phyloP scores from a whole-genome alignment of 352 stramenopile genomes.

The Globisporangium solare region DNA sequence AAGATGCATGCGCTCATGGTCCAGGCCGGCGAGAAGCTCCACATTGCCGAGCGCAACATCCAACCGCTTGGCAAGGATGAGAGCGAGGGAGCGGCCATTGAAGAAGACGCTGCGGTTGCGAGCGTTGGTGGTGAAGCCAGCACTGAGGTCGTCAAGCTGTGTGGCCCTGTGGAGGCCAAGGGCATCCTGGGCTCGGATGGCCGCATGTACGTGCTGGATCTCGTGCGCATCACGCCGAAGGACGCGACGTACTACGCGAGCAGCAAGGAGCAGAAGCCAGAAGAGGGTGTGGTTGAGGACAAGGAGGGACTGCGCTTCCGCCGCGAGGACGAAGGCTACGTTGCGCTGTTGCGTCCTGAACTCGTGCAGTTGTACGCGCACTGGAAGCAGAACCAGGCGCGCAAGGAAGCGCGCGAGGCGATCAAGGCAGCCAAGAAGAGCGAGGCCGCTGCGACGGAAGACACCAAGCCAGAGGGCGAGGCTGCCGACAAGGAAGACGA shows the following conservation, averaged over 20 bases:
- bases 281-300: too few species aligned
- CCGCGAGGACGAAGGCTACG: slow-evolving; percentile 85
- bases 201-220: slow-evolving; percentile 93
- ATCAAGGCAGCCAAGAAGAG: slow-evolving; percentile 37
- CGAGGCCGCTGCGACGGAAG: slow-evolving; percentile 23
- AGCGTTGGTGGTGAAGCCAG: slow-evolving; percentile 41
- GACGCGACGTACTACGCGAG: slow-evolving; percentile 91
- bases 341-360: slow-evolving; percentile 89
- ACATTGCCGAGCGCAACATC: slow-evolving; percentile 86
- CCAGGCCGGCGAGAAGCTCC: slow-evolving; percentile 75
- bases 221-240: slow-evolving; percentile 92
- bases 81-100: slow-evolving; percentile 27
- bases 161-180: slow-evolving; percentile 93
- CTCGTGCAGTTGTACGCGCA: slow-evolving; percentile 90
- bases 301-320: slow-evolving; percentile 49
- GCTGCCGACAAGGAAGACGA: slow-evolving; percentile 27
- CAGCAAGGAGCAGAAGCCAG: slow-evolving; percentile 25
- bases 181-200: slow-evolving; percentile 92
- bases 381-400: slow-evolving; percentile 85
- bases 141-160: slow-evolving; percentile 71
- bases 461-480: slow-evolving; percentile 12
- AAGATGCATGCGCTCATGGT: slow-evolving; percentile 91
- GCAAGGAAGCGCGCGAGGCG: slow-evolving; percentile 49
- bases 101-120: slow-evolving; percentile 5
- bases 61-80: slow-evolving; percentile 64